Base-by-base conservation (phyloP, 371 early-diverging fungal species). In the Mucor circinelloides region DNA sequence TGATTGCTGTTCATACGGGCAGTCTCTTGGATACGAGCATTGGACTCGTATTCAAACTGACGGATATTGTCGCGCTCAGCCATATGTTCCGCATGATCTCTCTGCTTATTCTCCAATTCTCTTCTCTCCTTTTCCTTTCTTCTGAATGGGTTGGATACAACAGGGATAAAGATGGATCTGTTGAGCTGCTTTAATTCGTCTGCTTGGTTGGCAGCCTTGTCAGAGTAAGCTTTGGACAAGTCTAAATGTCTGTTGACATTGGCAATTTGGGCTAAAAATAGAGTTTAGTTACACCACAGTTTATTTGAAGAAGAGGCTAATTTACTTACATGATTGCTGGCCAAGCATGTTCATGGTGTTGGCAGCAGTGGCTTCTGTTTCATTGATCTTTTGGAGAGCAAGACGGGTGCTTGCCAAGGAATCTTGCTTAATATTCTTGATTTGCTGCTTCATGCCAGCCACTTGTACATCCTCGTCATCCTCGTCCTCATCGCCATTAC, bases 101-200 rank as follows among this genome's bases (percentile, higher is more conserved):
- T 78, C 25, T 85, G 86, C 57, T 74, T 79, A 15, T 78, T 64
- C 68, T 83, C 84, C 3, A 79, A 70, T 67, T 89, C 87, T 60
- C 71, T 71, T 52, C 82, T 77, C 67, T 86, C 84, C 40, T 85
- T 84, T 67, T 89, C 89, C 68, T 86, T 85, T 62, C 70, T 76
- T 44, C 68, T 83, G 71, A 89, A 88, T 31, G 90, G 90, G 54
- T 89, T 89, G 75, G 86, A 78, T 66, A 93, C 69, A 72, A 84
- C 82, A 13, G 92, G 85, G 9, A 90, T 78, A 74, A 94, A 88
- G 75, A 95, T 94, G 58, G 90, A 93, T 55, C 88, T 82, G 80
- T 93, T 93, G 34, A 93, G 79, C 10, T 91, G 87, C 68, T 89
- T 91, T 50, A 95, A 85, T 64, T 92, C 90, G 52, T 85, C 79